phyloP scores from a whole-genome alignment of 2,329 filamentous ascomycete genomes.

The Coniochaeta sp. region DNA sequence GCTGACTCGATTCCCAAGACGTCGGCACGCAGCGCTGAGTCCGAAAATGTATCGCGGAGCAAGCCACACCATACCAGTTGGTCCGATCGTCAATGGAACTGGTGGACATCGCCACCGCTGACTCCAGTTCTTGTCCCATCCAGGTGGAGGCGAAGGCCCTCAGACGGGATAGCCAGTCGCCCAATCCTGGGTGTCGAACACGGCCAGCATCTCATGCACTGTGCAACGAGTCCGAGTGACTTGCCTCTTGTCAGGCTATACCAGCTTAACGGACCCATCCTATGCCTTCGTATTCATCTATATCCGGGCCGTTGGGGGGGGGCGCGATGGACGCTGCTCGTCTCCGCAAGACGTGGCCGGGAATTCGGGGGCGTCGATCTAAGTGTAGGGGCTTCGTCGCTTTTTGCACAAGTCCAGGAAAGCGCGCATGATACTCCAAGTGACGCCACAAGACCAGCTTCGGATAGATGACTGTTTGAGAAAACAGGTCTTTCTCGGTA shows the following conservation, averaged over 20 bases:
- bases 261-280: background rate
- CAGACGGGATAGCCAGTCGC: background rate
- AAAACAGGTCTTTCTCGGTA: background rate
- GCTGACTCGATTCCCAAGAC: background rate
- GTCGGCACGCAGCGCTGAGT: background rate
- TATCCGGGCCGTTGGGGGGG: background rate
- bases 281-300: background rate
- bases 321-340: background rate
- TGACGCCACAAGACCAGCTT: background rate
- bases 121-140: background rate
- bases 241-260: background rate
- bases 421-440: background rate
- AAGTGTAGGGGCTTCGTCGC: background rate
- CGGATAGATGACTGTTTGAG: background rate
- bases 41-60: background rate
- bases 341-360: background rate
- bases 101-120: background rate
- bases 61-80: background rate
- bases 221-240: background rate
- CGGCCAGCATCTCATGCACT: background rate
- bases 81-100: background rate
- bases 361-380: background rate
- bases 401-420: background rate
- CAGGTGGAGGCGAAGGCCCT: background rate
- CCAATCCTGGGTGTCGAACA: background rate